Evolutionary conservation across 768 basidiomycete genomes (phyloP), one percentile per base, ranked within the genome.

Genomic region (Lactarius indigo): DNA sequence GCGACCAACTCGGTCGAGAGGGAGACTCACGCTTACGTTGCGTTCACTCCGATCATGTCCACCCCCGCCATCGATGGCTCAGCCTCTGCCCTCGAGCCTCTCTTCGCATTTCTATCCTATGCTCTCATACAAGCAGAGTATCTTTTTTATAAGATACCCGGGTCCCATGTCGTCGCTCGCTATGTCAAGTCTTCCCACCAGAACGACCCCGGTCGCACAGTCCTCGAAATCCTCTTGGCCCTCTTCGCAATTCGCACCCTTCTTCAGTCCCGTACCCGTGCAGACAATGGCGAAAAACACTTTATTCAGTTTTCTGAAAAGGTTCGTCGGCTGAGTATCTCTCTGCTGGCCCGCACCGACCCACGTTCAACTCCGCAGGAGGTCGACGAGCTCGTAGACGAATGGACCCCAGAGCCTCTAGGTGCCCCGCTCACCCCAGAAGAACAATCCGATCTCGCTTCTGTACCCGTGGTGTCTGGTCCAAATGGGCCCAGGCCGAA

Each of bases 111-210:
- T 70, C 77, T 96, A 54, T 83, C 89, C 3, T 81, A 83, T 56
- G 81, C 86, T 0, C 78, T 91, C 47, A 77, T 83, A 3, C 84
- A 83, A 2, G 72, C 87, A 3, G 87, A 92, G 76, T 78, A 81
- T 18, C 82, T 84, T 0, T 94, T 95, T 76, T 86, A 84, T 79
- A 85, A 83, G 67, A 76, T 94, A 18, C 92, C 92, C 9, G 92
- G 92, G 52, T 93, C 92, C 10, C 86, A 88, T 2, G 90, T 95
- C 66, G 78, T 94, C 68, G 85, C 91, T 68, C 91, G 96, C 71
- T 97, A 97, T 75, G 91, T 98, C 79, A 90, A 86, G 78, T 94
- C 92, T 33, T 96, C 93, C 0, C 96, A 99, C 76, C 91, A 92
- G 77, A 91, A 99, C 75, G 97, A 99, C 78, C 97, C 97, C 1